Percentiles rank a stretch among this genome's conserved stretches.
These are phyloP conservation scores for Schizopora paradoxa DNA, from an alignment of 1,284 basidiomycete species.

Conservation along the genomic window DNA sequence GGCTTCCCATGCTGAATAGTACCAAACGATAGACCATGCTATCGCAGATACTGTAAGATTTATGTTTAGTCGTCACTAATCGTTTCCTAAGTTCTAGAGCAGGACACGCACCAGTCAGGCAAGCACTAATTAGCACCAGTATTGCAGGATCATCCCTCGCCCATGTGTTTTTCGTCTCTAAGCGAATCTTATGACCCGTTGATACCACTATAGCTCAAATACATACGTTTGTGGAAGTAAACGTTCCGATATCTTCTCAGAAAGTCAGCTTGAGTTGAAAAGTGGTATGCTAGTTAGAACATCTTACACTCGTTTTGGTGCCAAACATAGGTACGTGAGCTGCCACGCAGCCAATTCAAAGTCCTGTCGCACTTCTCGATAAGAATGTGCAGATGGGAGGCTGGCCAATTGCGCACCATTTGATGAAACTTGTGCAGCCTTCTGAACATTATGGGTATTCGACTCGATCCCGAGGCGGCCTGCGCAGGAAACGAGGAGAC, in stretches of 20 bases:
- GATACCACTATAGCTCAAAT: not conserved
- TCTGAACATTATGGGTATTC: constrained; percentile 75
- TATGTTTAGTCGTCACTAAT: constrained; percentile 8
- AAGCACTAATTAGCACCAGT: constrained; percentile 75
- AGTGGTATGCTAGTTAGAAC: constrained; percentile 7
- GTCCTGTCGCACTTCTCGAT: constrained; percentile 50
- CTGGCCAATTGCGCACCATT: constrained; percentile 53
- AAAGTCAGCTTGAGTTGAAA: constrained; percentile 16
- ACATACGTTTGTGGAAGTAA: constrained; percentile 84
- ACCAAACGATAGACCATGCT: constrained; percentile 84
- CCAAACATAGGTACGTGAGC: constrained; percentile 84
- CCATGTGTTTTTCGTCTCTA: constrained; percentile 98
- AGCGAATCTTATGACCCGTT: constrained; percentile 4
- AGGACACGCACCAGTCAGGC: constrained; percentile 60
- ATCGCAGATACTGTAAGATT: constrained; percentile 60
- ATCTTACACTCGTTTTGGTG: constrained; percentile 85
- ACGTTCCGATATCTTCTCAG: constrained; percentile 75
- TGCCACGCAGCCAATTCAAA: constrained; percentile 95
- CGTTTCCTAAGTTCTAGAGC: no score
- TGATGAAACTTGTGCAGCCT: constrained; percentile 76
- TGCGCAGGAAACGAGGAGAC: constrained; percentile 32
- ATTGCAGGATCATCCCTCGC: constrained; percentile 94
- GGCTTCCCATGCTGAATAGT: constrained; percentile 49
- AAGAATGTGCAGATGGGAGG: not conserved
- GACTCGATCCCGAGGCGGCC: constrained; percentile 38